phyloP scores from a whole-genome alignment of 2,329 filamentous ascomycete species.

The Cercospora zeae-maydis region DNA sequence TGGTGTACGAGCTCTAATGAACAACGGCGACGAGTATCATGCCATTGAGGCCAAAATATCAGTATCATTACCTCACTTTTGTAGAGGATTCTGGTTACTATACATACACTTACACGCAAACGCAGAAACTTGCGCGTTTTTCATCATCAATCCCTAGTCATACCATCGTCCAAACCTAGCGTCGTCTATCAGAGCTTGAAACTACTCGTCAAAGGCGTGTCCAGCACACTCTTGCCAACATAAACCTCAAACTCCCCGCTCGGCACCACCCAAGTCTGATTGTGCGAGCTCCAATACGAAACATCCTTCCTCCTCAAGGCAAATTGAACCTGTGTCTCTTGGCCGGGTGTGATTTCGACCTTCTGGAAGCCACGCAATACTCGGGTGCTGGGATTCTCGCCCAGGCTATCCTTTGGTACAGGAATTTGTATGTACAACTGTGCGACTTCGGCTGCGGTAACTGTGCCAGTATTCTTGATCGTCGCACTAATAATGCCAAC shows the following conservation, averaged over 20 bases:
- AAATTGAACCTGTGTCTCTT: slow-evolving; percentile 36
- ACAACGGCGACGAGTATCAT: no score
- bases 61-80: neutral
- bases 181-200: slow-evolving; percentile 15
- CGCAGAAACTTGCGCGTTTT: neutral
- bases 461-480: slow-evolving; percentile 50
- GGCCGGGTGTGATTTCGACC: slow-evolving; percentile 29
- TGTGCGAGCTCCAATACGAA: slow-evolving; percentile 49
- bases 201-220: slow-evolving; percentile 31
- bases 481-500: slow-evolving; percentile 49
- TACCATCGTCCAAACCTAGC: slow-evolving; percentile 3
- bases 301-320: slow-evolving; percentile 44
- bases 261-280: slow-evolving; percentile 52
- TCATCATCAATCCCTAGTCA: neutral
- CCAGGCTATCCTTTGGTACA: slow-evolving; percentile 47
- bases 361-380: slow-evolving; percentile 37
- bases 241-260: slow-evolving; percentile 44
- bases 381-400: slow-evolving; percentile 41
- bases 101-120: neutral
- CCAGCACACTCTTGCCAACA: slow-evolving; percentile 43
- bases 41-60: no score
- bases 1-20: neutral
- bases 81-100: neutral
- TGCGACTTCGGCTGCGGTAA: slow-evolving; percentile 52
- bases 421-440: slow-evolving; percentile 44